Base-by-base conservation (phyloP, 176 grass and related monocot species). In the Lolium perenne region DNA sequence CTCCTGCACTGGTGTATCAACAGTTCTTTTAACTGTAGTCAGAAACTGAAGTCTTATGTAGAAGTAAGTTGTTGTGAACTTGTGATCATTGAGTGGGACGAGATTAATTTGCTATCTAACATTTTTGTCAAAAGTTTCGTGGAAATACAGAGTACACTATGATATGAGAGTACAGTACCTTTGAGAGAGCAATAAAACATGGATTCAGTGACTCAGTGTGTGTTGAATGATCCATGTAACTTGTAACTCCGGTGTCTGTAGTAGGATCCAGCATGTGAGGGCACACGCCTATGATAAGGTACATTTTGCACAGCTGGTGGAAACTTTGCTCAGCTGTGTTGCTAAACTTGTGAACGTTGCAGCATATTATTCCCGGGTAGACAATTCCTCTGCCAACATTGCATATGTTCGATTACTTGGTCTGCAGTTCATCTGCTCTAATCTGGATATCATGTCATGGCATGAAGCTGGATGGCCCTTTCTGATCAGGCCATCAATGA, bases 401-500 rank as follows among this genome's bases (percentile, higher is more conserved):
- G 50, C 85, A 92, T 87, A 76, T 18, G 92, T 94, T 54, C 85
- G 82, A 85, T 84, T 43, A 71, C 84, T 89, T 26, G 84, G 92
- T 82, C 48, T 78, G 67, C 89, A 89, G 18, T 91, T 89, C 57
- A 38, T 85, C 75, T 88, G 71, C 49, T 91, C 90, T 81, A 92
- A 87, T 41, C 80, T 64, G 66, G 58, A 71, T 51, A 94, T 71
- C 92, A 94, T 83, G 57, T 90, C 87, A 43, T 20, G 76, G 32
- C 72, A 90, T 20, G 71, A 43, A 76, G 79, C 73, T 43, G 88
- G 22, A 68, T 91, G 74, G 18, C 89, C 92, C 41, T 83, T 87
- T 80, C 71, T 70, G 69, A 92, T 67, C n/a, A 94, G 68, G 38
- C 87, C 92, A 85, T 92, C 90, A 82, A 94, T 94, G 41, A 92